These are phyloP conservation scores for Aureococcus anophagefferens DNA, from an alignment of 108 stramenopile species.

Conservation along the genomic window DNA sequence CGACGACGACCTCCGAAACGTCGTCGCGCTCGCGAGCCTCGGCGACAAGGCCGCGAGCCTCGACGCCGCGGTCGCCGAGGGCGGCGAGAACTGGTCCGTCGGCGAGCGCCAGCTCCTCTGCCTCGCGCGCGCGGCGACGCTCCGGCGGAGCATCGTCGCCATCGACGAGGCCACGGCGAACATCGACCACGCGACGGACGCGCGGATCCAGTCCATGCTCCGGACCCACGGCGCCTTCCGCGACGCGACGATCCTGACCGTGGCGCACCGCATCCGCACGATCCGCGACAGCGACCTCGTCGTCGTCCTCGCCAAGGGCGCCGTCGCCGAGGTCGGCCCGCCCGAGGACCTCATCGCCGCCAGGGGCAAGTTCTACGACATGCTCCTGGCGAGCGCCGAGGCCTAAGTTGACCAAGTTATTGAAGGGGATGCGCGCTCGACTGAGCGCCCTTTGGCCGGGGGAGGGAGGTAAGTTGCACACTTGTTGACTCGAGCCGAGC, in stretches of 20 bases:
- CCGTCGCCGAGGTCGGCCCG: conserved; percentile 30
- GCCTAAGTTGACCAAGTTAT: too few relatives aligned
- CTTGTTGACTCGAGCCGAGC: too few relatives aligned
- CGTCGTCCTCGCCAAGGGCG: conserved; percentile 37
- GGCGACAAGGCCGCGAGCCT: conserved; percentile 58
- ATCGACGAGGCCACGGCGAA: conserved; percentile 36
- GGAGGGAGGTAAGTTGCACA: too few relatives aligned
- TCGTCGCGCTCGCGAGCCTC: conserved; percentile 10
- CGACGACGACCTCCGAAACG: conserved; percentile 16
- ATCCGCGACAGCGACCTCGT: conserved; percentile 37
- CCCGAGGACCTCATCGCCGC: conserved; percentile 41
- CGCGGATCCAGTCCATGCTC: not conserved
- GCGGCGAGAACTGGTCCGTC: too few relatives aligned
- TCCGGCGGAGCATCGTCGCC: conserved; percentile 10
- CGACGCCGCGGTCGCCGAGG: too few relatives aligned
- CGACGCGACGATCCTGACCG: conserved; percentile 16
- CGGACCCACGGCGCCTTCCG: conserved; percentile 6
- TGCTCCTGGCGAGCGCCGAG: too few relatives aligned
- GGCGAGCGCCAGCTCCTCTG: too few relatives aligned
- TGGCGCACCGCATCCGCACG: conserved; percentile 31
- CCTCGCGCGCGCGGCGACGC: too few relatives aligned
- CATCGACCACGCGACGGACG: conserved; percentile 18
- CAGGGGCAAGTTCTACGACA: too few relatives aligned
- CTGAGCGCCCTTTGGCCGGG: too few relatives aligned
- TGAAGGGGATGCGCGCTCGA: too few relatives aligned